These are phyloP conservation scores for Colletotrichum sp. DNA, from an alignment of 2,329 filamentous ascomycete genomes.

Conservation along the genomic window DNA sequence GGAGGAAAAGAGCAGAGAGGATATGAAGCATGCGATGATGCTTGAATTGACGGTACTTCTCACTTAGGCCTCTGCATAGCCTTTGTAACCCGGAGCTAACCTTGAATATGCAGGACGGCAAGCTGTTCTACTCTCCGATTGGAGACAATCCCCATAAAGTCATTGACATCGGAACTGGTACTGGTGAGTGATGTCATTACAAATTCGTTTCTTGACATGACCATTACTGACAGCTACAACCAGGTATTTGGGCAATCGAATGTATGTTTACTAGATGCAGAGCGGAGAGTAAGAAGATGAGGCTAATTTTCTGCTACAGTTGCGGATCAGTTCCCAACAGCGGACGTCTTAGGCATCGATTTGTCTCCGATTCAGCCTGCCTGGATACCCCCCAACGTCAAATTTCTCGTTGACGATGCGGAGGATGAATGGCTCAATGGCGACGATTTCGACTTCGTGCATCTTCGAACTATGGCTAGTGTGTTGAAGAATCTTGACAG, in stretches of 20 bases:
- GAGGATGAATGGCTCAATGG: slow-evolving; percentile 62
- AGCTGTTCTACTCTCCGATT: slow-evolving; percentile 44
- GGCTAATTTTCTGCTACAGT: slow-evolving; percentile 38
- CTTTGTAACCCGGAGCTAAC: neutral
- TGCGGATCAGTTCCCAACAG: slow-evolving; percentile 43
- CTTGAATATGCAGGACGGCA: slow-evolving; percentile 31
- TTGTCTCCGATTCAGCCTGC: slow-evolving; percentile 50
- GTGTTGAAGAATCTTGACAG: slow-evolving; percentile 55
- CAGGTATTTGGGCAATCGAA: slow-evolving; percentile 57
- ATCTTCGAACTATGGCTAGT: slow-evolving; percentile 52
- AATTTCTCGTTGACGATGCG: slow-evolving; percentile 66
- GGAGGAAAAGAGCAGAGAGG: slow-evolving; percentile 48
- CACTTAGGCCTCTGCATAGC: neutral
- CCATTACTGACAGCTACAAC: neutral
- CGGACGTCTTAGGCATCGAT: slow-evolving; percentile 45
- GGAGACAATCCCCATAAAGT: slow-evolving; percentile 44
- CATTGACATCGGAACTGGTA: slow-evolving; percentile 54
- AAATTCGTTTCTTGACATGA: neutral
- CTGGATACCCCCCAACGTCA: slow-evolving; percentile 62
- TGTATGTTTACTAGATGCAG: slow-evolving; percentile 6
- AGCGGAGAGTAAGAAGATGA: neutral
- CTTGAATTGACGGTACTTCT: slow-evolving; percentile 31
- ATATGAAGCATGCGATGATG: slow-evolving; percentile 49
- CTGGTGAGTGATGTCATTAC: slow-evolving; percentile 32
- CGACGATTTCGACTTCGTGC: slow-evolving; percentile 60